A percentile compares a stretch with the other conserved stretches of the same genome.
phyloP scores from a whole-genome alignment of 306 rosid genomes.

The Gillenia trifoliata region DNA sequence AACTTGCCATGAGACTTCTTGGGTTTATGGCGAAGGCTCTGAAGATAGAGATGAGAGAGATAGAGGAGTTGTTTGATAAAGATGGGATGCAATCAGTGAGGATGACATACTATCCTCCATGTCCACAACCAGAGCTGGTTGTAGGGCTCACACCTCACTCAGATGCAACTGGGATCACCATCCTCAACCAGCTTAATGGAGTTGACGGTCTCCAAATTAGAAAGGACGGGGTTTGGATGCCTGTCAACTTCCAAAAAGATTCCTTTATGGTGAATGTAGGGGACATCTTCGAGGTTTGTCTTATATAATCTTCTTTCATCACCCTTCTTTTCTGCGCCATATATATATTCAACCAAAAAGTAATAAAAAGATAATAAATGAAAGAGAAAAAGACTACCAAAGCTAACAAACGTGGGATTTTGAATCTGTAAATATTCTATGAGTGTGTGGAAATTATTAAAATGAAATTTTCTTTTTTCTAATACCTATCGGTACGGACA shows the following conservation, averaged over 20 bases:
- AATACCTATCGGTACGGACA: no score
- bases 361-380: no score
- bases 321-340: background rate
- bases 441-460: no score
- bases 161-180: conserved; percentile 58
- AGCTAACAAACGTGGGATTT: no score
- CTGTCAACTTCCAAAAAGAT: conserved; percentile 36
- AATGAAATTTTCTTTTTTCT: no score
- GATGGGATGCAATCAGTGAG: conserved; percentile 68
- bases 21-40: conserved; percentile 44
- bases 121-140: conserved; percentile 60
- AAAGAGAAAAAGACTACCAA: no score
- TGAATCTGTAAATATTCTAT: no score
- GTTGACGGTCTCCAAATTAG: conserved; percentile 69
- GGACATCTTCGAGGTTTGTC: conserved; percentile 73
- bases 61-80: conserved; percentile 38
- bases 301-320: background rate
- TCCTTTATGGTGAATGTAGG: conserved; percentile 74
- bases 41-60: conserved; percentile 35
- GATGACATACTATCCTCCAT: conserved; percentile 78
- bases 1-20: conserved; percentile 39
- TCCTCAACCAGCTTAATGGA: conserved; percentile 62
- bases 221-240: conserved; percentile 69
- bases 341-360: no score
- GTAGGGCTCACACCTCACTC: conserved; percentile 69